Base-by-base conservation (phyloP, 257 asterid species). In the Voacanga thouarsii region DNA sequence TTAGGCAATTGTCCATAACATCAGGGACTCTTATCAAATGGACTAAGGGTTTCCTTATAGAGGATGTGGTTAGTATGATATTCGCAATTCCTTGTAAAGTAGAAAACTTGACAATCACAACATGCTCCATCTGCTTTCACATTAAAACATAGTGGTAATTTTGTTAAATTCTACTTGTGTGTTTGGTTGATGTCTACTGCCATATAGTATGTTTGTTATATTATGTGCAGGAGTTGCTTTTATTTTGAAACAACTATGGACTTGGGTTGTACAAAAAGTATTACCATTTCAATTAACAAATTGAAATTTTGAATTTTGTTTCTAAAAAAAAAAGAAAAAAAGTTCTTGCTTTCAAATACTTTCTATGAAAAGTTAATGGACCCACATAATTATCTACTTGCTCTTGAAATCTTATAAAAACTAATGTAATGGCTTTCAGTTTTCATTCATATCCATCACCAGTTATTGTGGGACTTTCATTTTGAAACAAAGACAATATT, bases 21-120 rank as follows among this genome's bases (percentile, higher is more conserved):
- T 93, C 97, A 1, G 99, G 99, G 69, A 90, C 91, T 65, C 91
- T 95, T 30, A 90, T 93, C 51, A 93, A 85, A 83, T 95, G 99
- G 99, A 90, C 99, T 3, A 95, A 95, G 85, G 97, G 98, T 75
- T 95, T 95, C 88, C 83, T 77, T 24, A 93, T 95, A 60, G 94
- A 93, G 83, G 98, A 88, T 61, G 76, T 85, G 90, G 99, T 94
- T 82, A 84, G 92, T 86, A 43, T 60, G 60, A 26, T 18, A 37
- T 73, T 43, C 73, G 26, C 70, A 5, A 44, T 84, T 81, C 51
- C n/a, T 71, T 39, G 53, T 56, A 24, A 28, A 19, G 53, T 64
- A 23, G 57, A 3, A 55, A 19, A 4, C 43, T 67, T 30, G 16
- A 15, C 30, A 3, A 77, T 30, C 50, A 15, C 19, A 21, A 44